Base-by-base conservation (phyloP, 2,329 filamentous ascomycete genomes). In the Colletotrichum sp. region DNA sequence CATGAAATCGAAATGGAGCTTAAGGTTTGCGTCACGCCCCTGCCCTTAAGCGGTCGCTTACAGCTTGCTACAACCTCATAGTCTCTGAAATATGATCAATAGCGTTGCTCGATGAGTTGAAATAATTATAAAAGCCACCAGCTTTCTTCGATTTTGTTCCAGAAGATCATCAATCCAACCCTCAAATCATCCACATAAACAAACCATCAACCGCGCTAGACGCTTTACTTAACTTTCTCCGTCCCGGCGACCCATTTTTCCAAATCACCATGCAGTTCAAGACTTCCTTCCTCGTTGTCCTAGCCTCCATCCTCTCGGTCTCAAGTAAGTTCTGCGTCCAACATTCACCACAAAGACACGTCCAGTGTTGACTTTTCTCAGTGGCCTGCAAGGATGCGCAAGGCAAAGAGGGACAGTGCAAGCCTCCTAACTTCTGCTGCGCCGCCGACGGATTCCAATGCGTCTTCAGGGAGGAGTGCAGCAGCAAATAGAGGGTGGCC, bases 361-460 rank as follows among this genome's bases (percentile, higher is more conserved):
- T n/a, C 1, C 7, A 13, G 1, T 60, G 8, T 8, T 18, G 32
- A 13, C 34, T 16, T 12, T 39, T 13, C 7, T n/a, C 39, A 30
- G 36, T 72, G 8, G 63, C 34, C 12, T 66, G 64, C 64, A 66
- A 49, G 39, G 64, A 66, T 13, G 39, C 65, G 10, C 52, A n/a
- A 8, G 52, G 49, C 16, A 52, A 60, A 6, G 34, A 66, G 6
- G 60, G 69, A 16, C 12, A n/a, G 18, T 71, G 69, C 60, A n/a
- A 32, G 15, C 32, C 49, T 4, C 69, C 69, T 4, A 72, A 49
- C 62, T 72, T 67, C 5, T 72, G 70, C 60, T 71, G 68, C 16
- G 59, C 68, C 4, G 39, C 59, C 26, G 59, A 71, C 28, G 57
- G 68, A 9, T 68, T 59, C 18, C 34, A 52, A 21, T 68, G 70